phyloP scores from a whole-genome alignment of 805 yeast genomes.

The Vanderwaltozyma polyspora region DNA sequence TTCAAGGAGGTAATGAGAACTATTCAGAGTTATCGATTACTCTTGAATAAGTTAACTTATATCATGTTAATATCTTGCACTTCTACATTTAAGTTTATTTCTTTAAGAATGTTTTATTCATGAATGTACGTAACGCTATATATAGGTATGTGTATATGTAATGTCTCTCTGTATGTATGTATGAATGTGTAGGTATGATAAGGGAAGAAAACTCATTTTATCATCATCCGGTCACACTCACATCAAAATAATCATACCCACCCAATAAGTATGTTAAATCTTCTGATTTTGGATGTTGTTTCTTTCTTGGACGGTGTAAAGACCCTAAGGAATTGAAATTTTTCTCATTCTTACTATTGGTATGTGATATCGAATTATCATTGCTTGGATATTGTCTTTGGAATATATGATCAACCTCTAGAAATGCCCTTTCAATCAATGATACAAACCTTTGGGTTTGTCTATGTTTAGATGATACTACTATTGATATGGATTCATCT shows the following conservation, averaged over 20 bases:
- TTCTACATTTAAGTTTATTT: no score
- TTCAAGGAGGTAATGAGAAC: no score
- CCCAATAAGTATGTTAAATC: conserved; percentile 42
- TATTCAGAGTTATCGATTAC: no score
- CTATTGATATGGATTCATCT: conserved; percentile 63
- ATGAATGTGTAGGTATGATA: no score
- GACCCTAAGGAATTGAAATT: conserved; percentile 1
- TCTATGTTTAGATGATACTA: conserved; percentile 78
- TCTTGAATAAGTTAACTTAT: no score
- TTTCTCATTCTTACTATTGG: not conserved
- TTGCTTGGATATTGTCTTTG: conserved; percentile 12
- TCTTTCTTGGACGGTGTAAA: not conserved
- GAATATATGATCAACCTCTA: conserved; percentile 46
- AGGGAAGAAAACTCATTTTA: no score
- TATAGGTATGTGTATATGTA: no score
- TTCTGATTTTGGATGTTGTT: conserved; percentile 21
- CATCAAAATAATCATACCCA: conserved; percentile 80
- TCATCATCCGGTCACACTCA: conserved; percentile 6
- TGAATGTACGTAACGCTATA: no score
- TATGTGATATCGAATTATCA: not conserved
- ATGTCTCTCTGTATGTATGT: no score
- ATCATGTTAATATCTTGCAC: no score
- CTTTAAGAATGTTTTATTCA: no score
- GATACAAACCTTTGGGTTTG: conserved; percentile 70
- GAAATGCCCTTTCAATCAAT: conserved; percentile 52